Evolutionary conservation across 345 rosid genomes (phyloP).

Genomic region (Conringia planisiliqua): DNA sequence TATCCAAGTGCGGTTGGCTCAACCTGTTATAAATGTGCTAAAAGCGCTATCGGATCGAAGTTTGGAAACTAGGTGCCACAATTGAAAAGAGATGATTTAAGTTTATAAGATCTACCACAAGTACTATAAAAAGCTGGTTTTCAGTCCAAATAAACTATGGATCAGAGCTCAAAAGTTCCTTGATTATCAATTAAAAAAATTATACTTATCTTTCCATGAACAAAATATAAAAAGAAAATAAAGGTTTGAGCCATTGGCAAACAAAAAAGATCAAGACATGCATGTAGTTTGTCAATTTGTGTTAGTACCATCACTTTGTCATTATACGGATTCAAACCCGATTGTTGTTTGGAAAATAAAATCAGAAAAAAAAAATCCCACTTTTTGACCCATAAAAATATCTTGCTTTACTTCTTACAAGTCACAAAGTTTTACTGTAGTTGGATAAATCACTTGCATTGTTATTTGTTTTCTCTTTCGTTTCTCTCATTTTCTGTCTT

Average conservation of each 20-base stretch:
- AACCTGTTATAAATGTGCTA: background rate
- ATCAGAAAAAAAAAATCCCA: background rate
- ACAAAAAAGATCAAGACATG: too few species aligned
- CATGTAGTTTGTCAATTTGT: background rate
- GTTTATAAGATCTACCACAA: too few species aligned
- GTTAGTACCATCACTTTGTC: background rate
- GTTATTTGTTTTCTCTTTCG: background rate
- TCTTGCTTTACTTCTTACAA: conserved; percentile 10
- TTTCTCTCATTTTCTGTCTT: conserved; percentile 4
- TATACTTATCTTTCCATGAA: too few species aligned
- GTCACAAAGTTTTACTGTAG: conserved; percentile 7
- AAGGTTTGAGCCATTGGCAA: too few species aligned
- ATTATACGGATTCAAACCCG: background rate
- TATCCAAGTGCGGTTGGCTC: background rate
- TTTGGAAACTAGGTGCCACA: too few species aligned
- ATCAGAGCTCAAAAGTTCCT: too few species aligned
- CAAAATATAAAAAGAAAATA: too few species aligned
- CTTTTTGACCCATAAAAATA: background rate
- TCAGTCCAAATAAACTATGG: too few species aligned
- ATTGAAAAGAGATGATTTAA: too few species aligned
- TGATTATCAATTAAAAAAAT: too few species aligned
- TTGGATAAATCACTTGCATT: conserved; percentile 8
- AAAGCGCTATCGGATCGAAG: too few species aligned
- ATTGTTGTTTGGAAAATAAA: background rate
- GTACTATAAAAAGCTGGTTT: too few species aligned